phyloP scores from a whole-genome alignment of 1,284 basidiomycete species.

The Neolentinus lepideus region DNA sequence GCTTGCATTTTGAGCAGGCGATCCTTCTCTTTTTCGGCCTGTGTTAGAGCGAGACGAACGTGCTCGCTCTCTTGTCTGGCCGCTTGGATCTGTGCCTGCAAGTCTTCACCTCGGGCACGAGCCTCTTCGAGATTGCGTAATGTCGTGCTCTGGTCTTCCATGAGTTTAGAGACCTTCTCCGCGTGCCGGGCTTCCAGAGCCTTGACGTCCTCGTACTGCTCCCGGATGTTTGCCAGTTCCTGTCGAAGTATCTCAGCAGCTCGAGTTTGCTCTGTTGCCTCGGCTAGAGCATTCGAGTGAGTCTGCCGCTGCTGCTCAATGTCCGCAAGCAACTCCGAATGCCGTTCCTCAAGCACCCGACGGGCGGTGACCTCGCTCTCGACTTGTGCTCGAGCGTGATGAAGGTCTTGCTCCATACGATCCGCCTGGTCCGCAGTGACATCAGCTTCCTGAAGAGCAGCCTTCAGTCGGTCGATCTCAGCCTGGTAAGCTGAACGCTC shows the following conservation, averaged over 20 bases:
- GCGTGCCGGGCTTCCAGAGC: constrained; percentile 60
- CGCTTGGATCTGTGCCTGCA: constrained; percentile 63
- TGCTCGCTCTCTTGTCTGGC: constrained; percentile 63
- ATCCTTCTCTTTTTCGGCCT: constrained; percentile 70
- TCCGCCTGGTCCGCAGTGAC: constrained; percentile 30
- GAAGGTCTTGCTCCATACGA: constrained; percentile 55
- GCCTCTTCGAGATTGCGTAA: constrained; percentile 70
- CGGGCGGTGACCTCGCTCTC: constrained; percentile 55
- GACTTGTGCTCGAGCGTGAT: constrained; percentile 52
- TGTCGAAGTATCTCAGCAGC: constrained; percentile 60
- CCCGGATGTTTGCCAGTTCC: constrained; percentile 57
- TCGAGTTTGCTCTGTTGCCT: constrained; percentile 60
- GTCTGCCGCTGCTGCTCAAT: constrained; percentile 52
- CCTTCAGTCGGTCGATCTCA: constrained; percentile 47
- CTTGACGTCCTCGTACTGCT: constrained; percentile 70
- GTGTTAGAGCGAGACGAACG: constrained; percentile 58
- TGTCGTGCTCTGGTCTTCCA: constrained; percentile 68
- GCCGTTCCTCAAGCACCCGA: constrained; percentile 59
- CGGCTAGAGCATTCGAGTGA: constrained; percentile 55
- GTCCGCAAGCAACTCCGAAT: constrained; percentile 53
- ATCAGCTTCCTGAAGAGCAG: constrained; percentile 32
- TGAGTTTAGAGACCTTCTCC: constrained; percentile 52
- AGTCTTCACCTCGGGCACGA: constrained; percentile 60
- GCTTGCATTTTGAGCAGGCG: constrained; percentile 66
- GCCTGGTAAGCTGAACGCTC: constrained; percentile 30